phyloP scores from a whole-genome alignment of 495 filamentous ascomycete genomes.

The Aspergillus olivimuriae region DNA sequence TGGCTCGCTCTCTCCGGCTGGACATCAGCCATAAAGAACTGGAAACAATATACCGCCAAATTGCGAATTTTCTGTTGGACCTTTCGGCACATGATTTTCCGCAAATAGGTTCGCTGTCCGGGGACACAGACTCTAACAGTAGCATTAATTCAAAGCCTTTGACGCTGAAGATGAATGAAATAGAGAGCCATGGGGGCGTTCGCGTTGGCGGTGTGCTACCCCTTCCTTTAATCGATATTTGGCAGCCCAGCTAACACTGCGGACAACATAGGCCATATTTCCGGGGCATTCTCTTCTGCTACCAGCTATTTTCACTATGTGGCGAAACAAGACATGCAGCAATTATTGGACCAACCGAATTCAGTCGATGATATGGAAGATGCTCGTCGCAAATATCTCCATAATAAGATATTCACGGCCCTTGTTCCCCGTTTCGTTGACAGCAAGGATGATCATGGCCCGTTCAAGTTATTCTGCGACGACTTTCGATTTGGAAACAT shows the following conservation, averaged over 20 bases:
- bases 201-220: conserved; percentile 23
- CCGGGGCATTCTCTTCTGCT: conserved; percentile 21
- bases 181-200: conserved; percentile 28
- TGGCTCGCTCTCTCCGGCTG: background rate
- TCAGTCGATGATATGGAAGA: conserved; percentile 17
- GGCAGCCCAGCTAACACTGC: conserved; percentile 5
- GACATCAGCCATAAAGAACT: conserved; percentile 18
- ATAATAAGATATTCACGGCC: conserved; percentile 19
- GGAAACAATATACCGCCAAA: conserved; percentile 24
- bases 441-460: conserved; percentile 18
- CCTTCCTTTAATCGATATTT: background rate
- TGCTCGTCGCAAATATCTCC: conserved; percentile 18
- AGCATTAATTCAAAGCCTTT: conserved; percentile 16
- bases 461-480: conserved; percentile 33
- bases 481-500: conserved; percentile 31
- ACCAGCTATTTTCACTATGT: conserved; percentile 30
- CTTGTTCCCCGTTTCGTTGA: conserved; percentile 21
- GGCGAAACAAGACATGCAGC: conserved; percentile 24
- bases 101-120: conserved; percentile 15
- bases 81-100: conserved; percentile 23
- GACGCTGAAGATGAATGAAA: conserved; percentile 26
- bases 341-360: conserved; percentile 28
- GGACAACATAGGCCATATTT: conserved; percentile 27
- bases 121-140: conserved; percentile 10
- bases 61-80: conserved; percentile 24